These are phyloP conservation scores for Colletotrichum godetiae DNA, from an alignment of 2,329 filamentous ascomycete genomes.

Conservation along the genomic window DNA sequence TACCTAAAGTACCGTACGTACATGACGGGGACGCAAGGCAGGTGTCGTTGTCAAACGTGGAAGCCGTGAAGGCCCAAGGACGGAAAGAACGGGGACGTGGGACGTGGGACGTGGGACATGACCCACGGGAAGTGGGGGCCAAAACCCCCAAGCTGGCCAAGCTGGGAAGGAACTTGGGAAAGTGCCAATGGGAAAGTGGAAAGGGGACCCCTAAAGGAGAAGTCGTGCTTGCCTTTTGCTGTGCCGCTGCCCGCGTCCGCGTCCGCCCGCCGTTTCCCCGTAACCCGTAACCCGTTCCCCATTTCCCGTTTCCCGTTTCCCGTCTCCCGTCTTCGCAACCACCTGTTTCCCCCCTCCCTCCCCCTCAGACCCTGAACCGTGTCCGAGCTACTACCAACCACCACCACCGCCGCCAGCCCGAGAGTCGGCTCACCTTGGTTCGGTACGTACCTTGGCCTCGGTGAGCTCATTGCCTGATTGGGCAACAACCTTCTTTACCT, in stretches of 20 bases:
- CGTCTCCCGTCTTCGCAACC: neutral
- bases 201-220: neutral
- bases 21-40: neutral
- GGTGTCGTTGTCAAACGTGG: neutral
- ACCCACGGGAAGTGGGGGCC: neutral
- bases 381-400: neutral
- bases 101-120: no score
- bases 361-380: slow-evolving; percentile 3
- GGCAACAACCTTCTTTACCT: slow-evolving; percentile 1
- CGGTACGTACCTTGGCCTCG: slow-evolving; percentile 16
- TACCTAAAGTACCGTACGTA: neutral
- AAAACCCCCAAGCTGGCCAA: neutral
- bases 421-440: neutral
- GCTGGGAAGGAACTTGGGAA: neutral
- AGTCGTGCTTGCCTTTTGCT: neutral
- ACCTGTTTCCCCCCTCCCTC: neutral
- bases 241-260: neutral
- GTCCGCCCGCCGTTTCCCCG: slow-evolving; percentile 8
- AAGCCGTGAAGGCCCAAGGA: neutral
- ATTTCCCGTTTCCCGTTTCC: slow-evolving; percentile 14
- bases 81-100: no score
- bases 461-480: slow-evolving; percentile 19
- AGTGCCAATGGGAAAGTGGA: no score
- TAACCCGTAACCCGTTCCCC: slow-evolving; percentile 17
- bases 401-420: neutral